Evolutionary conservation across 2,329 filamentous ascomycete genomes (phyloP), one percentile per base, ranked within the genome.

Genomic region (Penicillium sp.): DNA sequence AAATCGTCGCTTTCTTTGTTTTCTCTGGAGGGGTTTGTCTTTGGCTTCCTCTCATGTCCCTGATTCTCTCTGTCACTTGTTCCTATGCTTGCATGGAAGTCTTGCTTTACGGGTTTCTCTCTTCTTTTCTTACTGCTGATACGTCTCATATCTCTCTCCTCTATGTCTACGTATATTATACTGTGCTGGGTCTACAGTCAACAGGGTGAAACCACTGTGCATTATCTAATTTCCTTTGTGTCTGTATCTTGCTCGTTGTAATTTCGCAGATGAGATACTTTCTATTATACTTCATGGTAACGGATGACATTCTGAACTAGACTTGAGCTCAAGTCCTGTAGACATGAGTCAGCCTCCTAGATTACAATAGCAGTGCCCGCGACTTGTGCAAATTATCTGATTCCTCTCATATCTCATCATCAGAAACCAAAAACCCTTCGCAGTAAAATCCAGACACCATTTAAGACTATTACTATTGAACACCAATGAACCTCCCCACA

Each of bases 81-180:
- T 9, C 10, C 28, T 29, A 16, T 50, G 10, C n/a, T 38, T 56
- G 50, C 57, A 57, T 56, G 41, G 50, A 42, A 48, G 23, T 46
- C 18, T 48, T 49, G 49, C 38, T 36, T 52, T 45, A 5, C 49
- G 15, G 39, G 49, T 41, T 50, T 31, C 46, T 24, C 47, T 28
- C 49, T 29, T 48, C 21, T 47, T 24, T 49, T 50, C 52, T 54
- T 29, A 29, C 34, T 26, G 23, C 53, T 15, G 53, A 33, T 49
- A 42, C 34, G 18, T 42, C 42, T 38, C 29, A 12, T 42, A 34
- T 38, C 6, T 38, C 38, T 54, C 33, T 38, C 24, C 24, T 26
- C 24, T 26, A 26, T 7, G 24, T 31, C 46, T 49, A 59, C 61
- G 59, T 63, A 63, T 46, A 61, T 58, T 59, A 46, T 45, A 50